Conservation (phyloP, 1,139 yeast species). For the Diutina pseudorugosa region DNA sequence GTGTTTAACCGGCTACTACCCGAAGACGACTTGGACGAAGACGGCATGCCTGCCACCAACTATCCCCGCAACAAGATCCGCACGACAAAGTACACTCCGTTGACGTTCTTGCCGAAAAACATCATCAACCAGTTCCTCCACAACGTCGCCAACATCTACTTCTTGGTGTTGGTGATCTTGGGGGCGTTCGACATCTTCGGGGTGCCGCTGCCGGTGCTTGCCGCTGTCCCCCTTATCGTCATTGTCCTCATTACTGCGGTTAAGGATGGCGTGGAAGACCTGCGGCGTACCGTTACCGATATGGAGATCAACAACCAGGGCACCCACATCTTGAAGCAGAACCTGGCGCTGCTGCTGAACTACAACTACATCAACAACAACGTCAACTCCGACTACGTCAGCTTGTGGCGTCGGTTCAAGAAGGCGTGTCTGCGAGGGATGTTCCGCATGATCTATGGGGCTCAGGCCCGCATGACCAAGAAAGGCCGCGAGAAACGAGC, state of each 20-base stretch:
- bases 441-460: constrained; percentile 8
- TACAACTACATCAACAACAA: constrained; percentile 28
- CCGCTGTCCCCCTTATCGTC: constrained; percentile 49
- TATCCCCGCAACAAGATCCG: constrained; percentile 46
- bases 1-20: constrained; percentile 2
- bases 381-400: constrained; percentile 35
- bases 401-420: constrained; percentile 50
- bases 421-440: constrained; percentile 15
- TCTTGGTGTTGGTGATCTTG: constrained; percentile 36
- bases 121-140: constrained; percentile 34
- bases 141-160: constrained; percentile 45
- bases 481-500: constrained; percentile 25
- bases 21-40: constrained; percentile 6
- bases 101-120: constrained; percentile 43
- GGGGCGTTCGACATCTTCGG: constrained; percentile 47
- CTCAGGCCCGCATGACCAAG: constrained; percentile 22
- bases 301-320: constrained; percentile 40
- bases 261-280: constrained; percentile 49
- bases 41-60: constrained; percentile 17
- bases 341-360: constrained; percentile 5
- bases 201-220: constrained; percentile 42
- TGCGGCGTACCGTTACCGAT: constrained; percentile 40
- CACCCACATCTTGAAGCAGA: constrained; percentile 26
- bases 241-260: constrained; percentile 43
- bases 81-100: constrained; percentile 49